A percentile compares a stretch with the other conserved stretches of the same genome.
These are phyloP conservation scores for Pichia sp. DNA, from an alignment of 1,139 yeast species.

Conservation along the genomic window DNA sequence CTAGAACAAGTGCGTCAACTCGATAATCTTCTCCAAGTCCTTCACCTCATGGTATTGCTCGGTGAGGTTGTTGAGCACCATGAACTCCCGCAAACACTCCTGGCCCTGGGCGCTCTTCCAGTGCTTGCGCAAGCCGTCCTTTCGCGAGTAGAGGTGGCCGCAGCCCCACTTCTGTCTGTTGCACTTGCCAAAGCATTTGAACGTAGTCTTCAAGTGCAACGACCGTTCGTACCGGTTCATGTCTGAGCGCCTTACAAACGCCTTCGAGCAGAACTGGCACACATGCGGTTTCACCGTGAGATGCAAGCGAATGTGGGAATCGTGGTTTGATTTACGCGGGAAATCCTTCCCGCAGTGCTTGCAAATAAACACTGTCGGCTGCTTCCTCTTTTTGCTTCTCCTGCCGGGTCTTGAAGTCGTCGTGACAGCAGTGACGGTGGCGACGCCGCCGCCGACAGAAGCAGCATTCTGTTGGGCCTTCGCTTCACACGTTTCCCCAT, in stretches of 20 bases:
- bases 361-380: slow-evolving; percentile 51
- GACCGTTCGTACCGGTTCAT: slow-evolving; percentile 88
- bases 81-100: slow-evolving; percentile 9
- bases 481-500: no score
- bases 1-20: slow-evolving; percentile 4
- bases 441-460: not conserved
- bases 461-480: not conserved
- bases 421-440: not conserved
- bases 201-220: slow-evolving; percentile 86
- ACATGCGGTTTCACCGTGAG: slow-evolving; percentile 89
- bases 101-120: slow-evolving; percentile 16
- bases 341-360: slow-evolving; percentile 80
- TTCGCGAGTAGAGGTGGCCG: slow-evolving; percentile 16
- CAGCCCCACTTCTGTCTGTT: slow-evolving; percentile 32
- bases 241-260: slow-evolving; percentile 95
- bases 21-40: slow-evolving; percentile 11
- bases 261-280: slow-evolving; percentile 84
- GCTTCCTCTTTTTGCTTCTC: slow-evolving; percentile 28
- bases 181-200: slow-evolving; percentile 64
- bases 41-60: not conserved
- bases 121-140: slow-evolving; percentile 18
- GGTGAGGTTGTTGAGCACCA: not conserved
- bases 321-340: slow-evolving; percentile 87
- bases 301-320: slow-evolving; percentile 88
- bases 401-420: not conserved